Conservation (phyloP, 805 yeast genomes). For the Metschnikowia dekortorum region DNA sequence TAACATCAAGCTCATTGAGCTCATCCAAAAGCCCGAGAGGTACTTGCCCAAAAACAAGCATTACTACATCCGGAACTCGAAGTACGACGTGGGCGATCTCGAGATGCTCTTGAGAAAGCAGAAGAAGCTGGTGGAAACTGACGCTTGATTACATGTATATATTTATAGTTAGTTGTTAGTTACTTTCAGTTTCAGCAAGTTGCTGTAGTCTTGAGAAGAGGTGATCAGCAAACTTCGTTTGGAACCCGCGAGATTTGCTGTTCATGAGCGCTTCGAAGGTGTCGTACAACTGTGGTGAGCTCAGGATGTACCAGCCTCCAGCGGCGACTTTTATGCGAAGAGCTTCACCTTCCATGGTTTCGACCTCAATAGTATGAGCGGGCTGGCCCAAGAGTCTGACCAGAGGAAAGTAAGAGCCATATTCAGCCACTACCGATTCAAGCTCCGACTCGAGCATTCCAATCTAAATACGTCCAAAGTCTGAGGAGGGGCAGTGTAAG, state of each 20-base stretch:
- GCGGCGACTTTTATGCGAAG: slow-evolving; percentile 7
- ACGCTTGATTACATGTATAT: slow-evolving; percentile 2
- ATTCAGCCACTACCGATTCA: slow-evolving; percentile 7
- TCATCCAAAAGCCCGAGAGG: slow-evolving; percentile 66
- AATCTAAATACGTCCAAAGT: neutral
- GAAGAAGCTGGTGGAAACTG: slow-evolving; percentile 6
- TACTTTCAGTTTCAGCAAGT: neutral
- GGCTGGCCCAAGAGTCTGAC: neutral
- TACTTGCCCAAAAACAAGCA: slow-evolving; percentile 79
- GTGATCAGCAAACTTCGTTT: slow-evolving; percentile 11
- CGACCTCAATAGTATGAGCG: slow-evolving; percentile 3
- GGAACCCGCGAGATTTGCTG: slow-evolving; percentile 11
- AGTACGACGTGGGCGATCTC: slow-evolving; percentile 63
- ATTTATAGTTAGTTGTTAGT: neutral
- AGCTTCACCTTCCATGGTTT: slow-evolving; percentile 8
- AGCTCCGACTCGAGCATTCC: slow-evolving; percentile 1
- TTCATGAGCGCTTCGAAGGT: slow-evolving; percentile 19
- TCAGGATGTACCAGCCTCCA: slow-evolving; percentile 13
- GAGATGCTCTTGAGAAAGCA: slow-evolving; percentile 35
- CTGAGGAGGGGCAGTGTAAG: too few relatives aligned
- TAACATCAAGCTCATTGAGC: slow-evolving; percentile 67
- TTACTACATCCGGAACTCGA: slow-evolving; percentile 80
- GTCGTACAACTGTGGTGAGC: slow-evolving; percentile 3
- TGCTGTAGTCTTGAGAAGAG: slow-evolving; percentile 10
- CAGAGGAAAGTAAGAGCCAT: slow-evolving; percentile 12